phyloP scores from a whole-genome alignment of 2,329 filamentous ascomycete genomes.

The Fonsecaea monophora region DNA sequence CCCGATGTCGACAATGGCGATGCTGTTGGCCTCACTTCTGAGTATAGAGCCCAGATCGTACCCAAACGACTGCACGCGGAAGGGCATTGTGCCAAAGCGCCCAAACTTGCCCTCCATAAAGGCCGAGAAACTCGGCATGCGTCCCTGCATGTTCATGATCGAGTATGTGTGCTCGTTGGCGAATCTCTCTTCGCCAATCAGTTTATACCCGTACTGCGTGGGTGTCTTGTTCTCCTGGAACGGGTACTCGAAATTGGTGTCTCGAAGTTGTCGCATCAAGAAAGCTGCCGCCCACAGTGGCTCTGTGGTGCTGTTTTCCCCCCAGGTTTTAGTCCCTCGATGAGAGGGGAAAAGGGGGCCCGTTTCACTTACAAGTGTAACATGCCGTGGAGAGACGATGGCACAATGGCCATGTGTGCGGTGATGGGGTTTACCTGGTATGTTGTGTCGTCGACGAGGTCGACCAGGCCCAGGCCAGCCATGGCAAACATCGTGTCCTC shows the following conservation, averaged over 20 bases:
- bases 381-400: conserved; percentile 47
- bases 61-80: conserved; percentile 42
- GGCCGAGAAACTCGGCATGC: conserved; percentile 50
- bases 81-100: conserved; percentile 46
- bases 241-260: conserved; percentile 47
- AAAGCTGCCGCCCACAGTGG: conserved; percentile 47
- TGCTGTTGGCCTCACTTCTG: background rate
- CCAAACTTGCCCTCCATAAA: conserved; percentile 51
- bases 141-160: conserved; percentile 47
- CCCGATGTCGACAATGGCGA: conserved; percentile 46
- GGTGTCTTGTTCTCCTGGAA: conserved; percentile 46
- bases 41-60: conserved; percentile 43
- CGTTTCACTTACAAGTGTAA: conserved; percentile 46
- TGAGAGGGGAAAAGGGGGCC: no score
- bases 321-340: no score
- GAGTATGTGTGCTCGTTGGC: conserved; percentile 46
- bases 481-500: conserved; percentile 49
- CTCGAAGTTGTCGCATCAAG: conserved; percentile 46
- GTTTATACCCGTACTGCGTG: conserved; percentile 46
- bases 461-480: conserved; percentile 47
- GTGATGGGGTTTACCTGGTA: conserved; percentile 47
- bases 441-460: conserved; percentile 43
- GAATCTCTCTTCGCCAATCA: conserved; percentile 44
- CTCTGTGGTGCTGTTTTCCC: conserved; percentile 45
- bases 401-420: conserved; percentile 45